A percentile compares a stretch with the other conserved stretches of the same genome.
Conservation (phyloP, 805 yeast species). For the Candida ovalis region DNA sequence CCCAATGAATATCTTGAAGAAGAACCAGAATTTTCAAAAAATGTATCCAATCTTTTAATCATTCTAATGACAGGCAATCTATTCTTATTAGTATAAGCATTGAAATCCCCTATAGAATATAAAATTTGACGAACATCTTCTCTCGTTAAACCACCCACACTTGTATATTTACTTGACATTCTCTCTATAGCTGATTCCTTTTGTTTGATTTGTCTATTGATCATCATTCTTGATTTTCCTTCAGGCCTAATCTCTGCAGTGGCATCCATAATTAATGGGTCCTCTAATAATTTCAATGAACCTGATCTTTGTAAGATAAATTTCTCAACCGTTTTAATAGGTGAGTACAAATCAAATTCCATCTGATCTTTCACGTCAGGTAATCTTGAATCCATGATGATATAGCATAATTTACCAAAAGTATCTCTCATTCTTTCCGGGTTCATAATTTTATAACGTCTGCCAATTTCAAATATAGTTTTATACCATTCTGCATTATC, state of each 20-base stretch:
- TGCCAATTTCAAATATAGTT: conserved; percentile 68
- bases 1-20: conserved; percentile 45
- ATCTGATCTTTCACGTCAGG: conserved; percentile 66
- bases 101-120: conserved; percentile 77
- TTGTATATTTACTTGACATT: conserved; percentile 47
- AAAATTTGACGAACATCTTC: conserved; percentile 70
- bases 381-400: conserved; percentile 79
- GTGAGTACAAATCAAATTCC: conserved; percentile 74
- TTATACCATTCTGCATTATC: conserved; percentile 74
- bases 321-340: conserved; percentile 58
- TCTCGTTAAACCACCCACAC: conserved; percentile 37
- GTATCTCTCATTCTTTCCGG: conserved; percentile 78
- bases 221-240: conserved; percentile 48
- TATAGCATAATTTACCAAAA: conserved; percentile 75
- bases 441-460: conserved; percentile 79
- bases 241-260: conserved; percentile 63
- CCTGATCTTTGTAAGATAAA: conserved; percentile 39
- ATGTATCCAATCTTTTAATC: conserved; percentile 48
- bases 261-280: conserved; percentile 56
- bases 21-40: conserved; percentile 33
- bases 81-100: conserved; percentile 66
- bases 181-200: conserved; percentile 69
- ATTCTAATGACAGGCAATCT: conserved; percentile 64
- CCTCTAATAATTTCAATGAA: conserved; percentile 47
- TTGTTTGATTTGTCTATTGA: conserved; percentile 55